Base-by-base conservation (phyloP, 202 grass and related monocot genomes). In the Setaria italica region DNA sequence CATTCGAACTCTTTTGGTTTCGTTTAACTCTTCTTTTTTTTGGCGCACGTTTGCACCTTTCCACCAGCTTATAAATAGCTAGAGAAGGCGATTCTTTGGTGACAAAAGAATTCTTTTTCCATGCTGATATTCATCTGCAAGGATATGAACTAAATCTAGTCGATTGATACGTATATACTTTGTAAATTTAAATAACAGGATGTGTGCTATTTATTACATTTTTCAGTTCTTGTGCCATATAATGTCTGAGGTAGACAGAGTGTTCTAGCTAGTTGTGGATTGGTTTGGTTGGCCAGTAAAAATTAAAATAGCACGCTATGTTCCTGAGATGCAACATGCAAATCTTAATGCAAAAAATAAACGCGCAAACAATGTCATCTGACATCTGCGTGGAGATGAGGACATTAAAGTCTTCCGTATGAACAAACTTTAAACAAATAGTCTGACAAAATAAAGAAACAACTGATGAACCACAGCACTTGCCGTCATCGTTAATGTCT, bases 131-230 rank as follows among this genome's bases (percentile, higher is more conserved):
- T 62, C 62, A 63, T 70, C 69, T 68, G 57, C 76, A 21, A 33
- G 15, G 55, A 73, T 63, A 29, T 37, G 73, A 67, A 47, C 42
- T 59, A 35, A 60, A 60, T 13, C 62, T 58, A n/a, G n/a, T 46
- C 2, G 43, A n/a, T 67, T 25, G 25, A 77, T 19, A 11, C 57
- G 62, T 53, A 10, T 32, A 60, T 30, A 62, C 53, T 37, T 60
- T 87, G 85, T 83, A 77, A 62, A 87, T 87, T 62, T 63, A 7
- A 70, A 83, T 79, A 65, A 87, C 54, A 62, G 20, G 12, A 13
- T 78, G 25, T 25, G 59, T 70, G 30, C 4, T 70, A 20, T 56
- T 35, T 77, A 62, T 51, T n/a, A 69, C 20, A 84, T 19, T 43
- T 55, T 67, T 43, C 15, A 30, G 47, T 42, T 80, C 19, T 41